A percentile compares a stretch with the other conserved stretches of the same genome.
These are phyloP conservation scores for Barnettozyma sucrosica DNA, from an alignment of 805 yeast species.

Conservation along the genomic window DNA sequence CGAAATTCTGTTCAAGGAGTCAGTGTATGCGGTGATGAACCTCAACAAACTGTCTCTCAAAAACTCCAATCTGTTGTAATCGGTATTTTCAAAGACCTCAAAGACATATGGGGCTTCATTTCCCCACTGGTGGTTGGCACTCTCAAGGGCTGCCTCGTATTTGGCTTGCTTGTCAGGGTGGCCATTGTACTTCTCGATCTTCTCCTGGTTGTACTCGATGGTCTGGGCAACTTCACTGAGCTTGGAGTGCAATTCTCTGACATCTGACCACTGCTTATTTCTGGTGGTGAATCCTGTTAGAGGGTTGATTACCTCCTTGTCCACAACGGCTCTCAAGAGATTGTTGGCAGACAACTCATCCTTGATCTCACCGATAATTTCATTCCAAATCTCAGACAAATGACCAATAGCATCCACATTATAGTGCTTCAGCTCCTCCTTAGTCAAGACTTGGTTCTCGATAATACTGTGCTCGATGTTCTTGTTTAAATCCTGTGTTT, in stretches of 20 bases:
- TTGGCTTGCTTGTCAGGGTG: conserved; percentile 21
- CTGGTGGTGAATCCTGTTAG: conserved; percentile 47
- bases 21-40: conserved; percentile 56
- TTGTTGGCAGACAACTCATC: conserved; percentile 47
- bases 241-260: conserved; percentile 39
- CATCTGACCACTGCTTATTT: conserved; percentile 51
- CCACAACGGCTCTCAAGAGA: conserved; percentile 39
- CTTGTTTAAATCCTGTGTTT: conserved; percentile 28
- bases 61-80: conserved; percentile 52
- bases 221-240: conserved; percentile 38
- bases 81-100: conserved; percentile 69
- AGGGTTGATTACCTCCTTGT: conserved; percentile 50
- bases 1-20: conserved; percentile 40
- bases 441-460: conserved; percentile 36
- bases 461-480: conserved; percentile 29
- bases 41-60: conserved; percentile 62
- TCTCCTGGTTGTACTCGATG: conserved; percentile 36
- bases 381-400: conserved; percentile 38
- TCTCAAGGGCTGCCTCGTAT: conserved; percentile 36
- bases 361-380: conserved; percentile 35
- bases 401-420: conserved; percentile 45
- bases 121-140: conserved; percentile 62
- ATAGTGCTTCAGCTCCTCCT: conserved; percentile 42
- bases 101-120: conserved; percentile 72
- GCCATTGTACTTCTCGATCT: conserved; percentile 32